Conservation (phyloP, 2,329 filamentous ascomycete genomes). For the Cytospora mali region DNA sequence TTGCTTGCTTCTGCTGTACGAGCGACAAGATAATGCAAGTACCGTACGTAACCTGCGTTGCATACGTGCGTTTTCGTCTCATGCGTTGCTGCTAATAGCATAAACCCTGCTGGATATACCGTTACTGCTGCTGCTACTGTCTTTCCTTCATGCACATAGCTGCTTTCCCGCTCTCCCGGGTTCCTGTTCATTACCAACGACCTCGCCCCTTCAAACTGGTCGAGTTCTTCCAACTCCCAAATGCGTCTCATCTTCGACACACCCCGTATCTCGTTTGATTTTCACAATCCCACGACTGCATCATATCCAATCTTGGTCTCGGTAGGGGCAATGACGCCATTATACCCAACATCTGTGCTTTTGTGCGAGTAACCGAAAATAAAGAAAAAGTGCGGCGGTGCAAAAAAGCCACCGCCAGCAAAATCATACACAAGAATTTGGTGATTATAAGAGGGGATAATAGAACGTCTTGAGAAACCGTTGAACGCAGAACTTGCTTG, state of each 20-base stretch:
- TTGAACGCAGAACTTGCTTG: constrained; percentile 21
- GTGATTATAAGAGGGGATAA: constrained; percentile 26
- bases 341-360: constrained; percentile 15
- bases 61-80: constrained; percentile 24
- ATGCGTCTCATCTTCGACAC: constrained; percentile 2
- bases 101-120: not conserved
- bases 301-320: not conserved
- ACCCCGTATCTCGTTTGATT: not conserved
- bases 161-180: not conserved
- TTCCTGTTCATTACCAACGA: constrained; percentile 15
- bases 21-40: constrained; percentile 23
- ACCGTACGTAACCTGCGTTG: constrained; percentile 22
- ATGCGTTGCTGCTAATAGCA: constrained; percentile 15
- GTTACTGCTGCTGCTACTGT: constrained; percentile 9
- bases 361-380: constrained; percentile 13
- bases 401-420: constrained; percentile 24
- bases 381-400: constrained; percentile 13
- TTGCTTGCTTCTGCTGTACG: constrained; percentile 9
- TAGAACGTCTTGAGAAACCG: constrained; percentile 22
- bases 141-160: constrained; percentile 11
- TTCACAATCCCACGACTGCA: not conserved
- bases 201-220: constrained; percentile 4
- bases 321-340: constrained; percentile 16
- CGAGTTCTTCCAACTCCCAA: constrained; percentile 1
- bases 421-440: constrained; percentile 28